These are phyloP conservation scores for Bruguiera sexangula DNA, from an alignment of 345 rosid genomes.

Conservation along the genomic window DNA sequence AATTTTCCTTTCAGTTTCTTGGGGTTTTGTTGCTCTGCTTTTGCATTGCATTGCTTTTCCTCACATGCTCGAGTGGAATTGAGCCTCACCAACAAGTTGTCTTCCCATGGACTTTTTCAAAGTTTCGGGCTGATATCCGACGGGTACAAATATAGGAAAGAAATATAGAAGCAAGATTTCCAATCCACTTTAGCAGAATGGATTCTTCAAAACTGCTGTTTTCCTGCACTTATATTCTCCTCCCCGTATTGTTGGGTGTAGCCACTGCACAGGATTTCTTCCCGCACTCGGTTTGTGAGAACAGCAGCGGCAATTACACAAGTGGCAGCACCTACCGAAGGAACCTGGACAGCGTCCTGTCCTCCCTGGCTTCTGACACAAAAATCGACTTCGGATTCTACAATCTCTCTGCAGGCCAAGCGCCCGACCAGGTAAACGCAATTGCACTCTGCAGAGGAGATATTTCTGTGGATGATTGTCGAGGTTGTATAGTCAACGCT, in stretches of 20 bases:
- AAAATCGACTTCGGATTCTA: slow-evolving; percentile 29
- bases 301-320: slow-evolving; percentile 30
- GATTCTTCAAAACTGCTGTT: background rate
- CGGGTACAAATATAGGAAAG: too few relatives aligned
- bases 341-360: slow-evolving; percentile 40
- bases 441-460: slow-evolving; percentile 26
- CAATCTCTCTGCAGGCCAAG: slow-evolving; percentile 38
- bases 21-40: too few relatives aligned
- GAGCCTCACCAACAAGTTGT: too few relatives aligned
- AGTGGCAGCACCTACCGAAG: slow-evolving; percentile 33
- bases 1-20: too few relatives aligned
- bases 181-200: too few relatives aligned
- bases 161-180: too few relatives aligned
- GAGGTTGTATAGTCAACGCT: background rate
- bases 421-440: slow-evolving; percentile 14
- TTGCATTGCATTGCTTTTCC: too few relatives aligned
- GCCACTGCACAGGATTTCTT: slow-evolving; percentile 6
- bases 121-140: too few relatives aligned
- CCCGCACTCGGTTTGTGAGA: background rate
- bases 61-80: too few relatives aligned
- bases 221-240: background rate
- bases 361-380: slow-evolving; percentile 34
- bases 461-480: background rate
- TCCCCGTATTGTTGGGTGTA: background rate
- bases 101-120: too few relatives aligned